phyloP scores from a whole-genome alignment of 331 rosid species.

The Phaseolus coccineus region DNA sequence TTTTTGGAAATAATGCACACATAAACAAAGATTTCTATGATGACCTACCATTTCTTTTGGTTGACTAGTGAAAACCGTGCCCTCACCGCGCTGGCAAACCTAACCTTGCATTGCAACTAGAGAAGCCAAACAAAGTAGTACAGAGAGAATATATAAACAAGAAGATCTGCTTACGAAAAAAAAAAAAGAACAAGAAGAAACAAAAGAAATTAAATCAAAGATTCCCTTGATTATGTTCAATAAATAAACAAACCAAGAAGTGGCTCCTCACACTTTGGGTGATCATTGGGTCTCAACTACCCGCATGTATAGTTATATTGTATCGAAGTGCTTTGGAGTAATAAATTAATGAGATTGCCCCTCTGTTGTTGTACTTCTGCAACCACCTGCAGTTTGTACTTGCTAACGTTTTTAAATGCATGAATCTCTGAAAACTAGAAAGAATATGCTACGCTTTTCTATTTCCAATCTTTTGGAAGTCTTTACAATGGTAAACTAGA shows the following conservation, averaged over 20 bases:
- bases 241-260: neutral
- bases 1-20: slow-evolving; percentile 22
- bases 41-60: slow-evolving; percentile 37
- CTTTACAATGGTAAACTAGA: too few relatives aligned
- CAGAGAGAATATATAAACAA: slow-evolving; percentile 38
- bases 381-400: slow-evolving; percentile 14
- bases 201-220: slow-evolving; percentile 32
- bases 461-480: slow-evolving; percentile 10
- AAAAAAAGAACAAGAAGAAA: slow-evolving; percentile 21
- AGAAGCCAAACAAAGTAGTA: slow-evolving; percentile 33
- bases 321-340: slow-evolving; percentile 18
- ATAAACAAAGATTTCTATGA: slow-evolving; percentile 9
- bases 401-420: slow-evolving; percentile 35
- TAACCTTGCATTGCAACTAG: slow-evolving; percentile 22
- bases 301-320: slow-evolving; percentile 35
- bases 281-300: slow-evolving; percentile 44
- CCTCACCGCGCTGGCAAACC: slow-evolving; percentile 45
- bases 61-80: slow-evolving; percentile 31
- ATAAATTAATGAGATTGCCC: slow-evolving; percentile 27
- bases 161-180: neutral
- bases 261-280: slow-evolving; percentile 44
- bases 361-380: slow-evolving; percentile 28
- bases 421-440: neutral
- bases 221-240: slow-evolving; percentile 32
- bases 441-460: slow-evolving; percentile 21